These are phyloP conservation scores for Geranium incanum DNA, from an alignment of 441 rosid species.

Conservation along the genomic window DNA sequence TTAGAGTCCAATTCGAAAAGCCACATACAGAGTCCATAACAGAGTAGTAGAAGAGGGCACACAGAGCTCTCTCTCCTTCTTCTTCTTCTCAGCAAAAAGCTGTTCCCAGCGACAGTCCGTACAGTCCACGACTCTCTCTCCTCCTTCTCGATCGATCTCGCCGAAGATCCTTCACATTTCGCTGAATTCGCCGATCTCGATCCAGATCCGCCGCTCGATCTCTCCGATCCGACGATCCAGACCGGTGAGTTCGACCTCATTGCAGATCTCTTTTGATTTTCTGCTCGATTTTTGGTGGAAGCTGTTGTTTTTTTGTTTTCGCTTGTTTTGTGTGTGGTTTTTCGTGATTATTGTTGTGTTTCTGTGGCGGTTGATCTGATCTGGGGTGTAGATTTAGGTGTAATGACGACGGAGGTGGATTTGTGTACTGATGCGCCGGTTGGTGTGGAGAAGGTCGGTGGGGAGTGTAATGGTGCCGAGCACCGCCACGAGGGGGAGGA, in stretches of 20 bases:
- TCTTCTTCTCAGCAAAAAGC: neutral
- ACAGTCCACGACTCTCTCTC: neutral
- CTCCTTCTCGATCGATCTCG: neutral
- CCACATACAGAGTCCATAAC: neutral
- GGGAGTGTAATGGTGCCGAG: conserved; percentile 18
- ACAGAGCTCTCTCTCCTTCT: neutral
- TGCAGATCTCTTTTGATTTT: neutral
- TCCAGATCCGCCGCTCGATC: neutral
- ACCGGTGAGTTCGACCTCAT: neutral
- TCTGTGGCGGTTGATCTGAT: conserved; percentile 12
- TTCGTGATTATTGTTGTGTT: conserved; percentile 15
- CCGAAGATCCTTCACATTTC: neutral
- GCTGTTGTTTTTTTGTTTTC: neutral
- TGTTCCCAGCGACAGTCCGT: neutral
- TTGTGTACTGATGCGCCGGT: conserved; percentile 25
- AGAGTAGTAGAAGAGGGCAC: neutral
- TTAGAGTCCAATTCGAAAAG: neutral
- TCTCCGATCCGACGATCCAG: neutral
- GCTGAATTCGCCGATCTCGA: neutral
- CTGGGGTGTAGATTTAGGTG: conserved; percentile 4
- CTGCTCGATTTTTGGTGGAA: neutral
- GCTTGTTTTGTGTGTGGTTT: neutral
- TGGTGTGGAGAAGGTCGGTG: neutral
- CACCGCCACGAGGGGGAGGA: neutral
- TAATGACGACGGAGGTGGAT: conserved; percentile 45